These are phyloP conservation scores for Candida pseudocylindracea DNA, from an alignment of 1,139 yeast species.

Conservation along the genomic window DNA sequence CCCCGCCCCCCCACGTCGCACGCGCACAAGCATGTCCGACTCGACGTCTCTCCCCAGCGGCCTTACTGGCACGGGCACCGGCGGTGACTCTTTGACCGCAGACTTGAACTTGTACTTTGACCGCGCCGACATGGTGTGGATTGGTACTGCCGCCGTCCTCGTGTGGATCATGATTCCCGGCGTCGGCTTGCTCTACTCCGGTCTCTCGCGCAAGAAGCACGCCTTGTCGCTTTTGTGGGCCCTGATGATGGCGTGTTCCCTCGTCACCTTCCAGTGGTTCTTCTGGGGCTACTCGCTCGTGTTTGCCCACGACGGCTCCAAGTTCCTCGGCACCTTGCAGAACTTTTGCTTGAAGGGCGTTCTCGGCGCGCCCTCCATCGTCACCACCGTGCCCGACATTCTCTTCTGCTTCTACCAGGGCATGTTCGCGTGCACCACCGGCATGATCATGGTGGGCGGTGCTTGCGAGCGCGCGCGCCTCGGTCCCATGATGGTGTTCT, in stretches of 20 bases:
- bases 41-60: slow-evolving; percentile 1
- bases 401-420: slow-evolving; percentile 83
- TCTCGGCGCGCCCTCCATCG: slow-evolving; percentile 61
- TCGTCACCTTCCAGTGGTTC: slow-evolving; percentile 84
- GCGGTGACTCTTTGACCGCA: slow-evolving; percentile 56
- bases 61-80: slow-evolving; percentile 36
- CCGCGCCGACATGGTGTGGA: slow-evolving; percentile 72
- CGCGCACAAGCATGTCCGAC: too few species aligned
- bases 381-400: slow-evolving; percentile 57
- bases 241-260: slow-evolving; percentile 68
- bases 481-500: slow-evolving; percentile 88
- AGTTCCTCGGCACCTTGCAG: slow-evolving; percentile 56
- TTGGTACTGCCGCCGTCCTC: slow-evolving; percentile 48
- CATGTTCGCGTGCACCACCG: slow-evolving; percentile 87
- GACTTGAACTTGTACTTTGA: slow-evolving; percentile 61
- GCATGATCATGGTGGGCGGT: slow-evolving; percentile 87
- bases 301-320: slow-evolving; percentile 51
- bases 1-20: too few species aligned
- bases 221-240: slow-evolving; percentile 86
- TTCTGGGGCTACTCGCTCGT: slow-evolving; percentile 92
- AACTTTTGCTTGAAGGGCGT: slow-evolving; percentile 65
- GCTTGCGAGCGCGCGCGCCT: slow-evolving; percentile 95
- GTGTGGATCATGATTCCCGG: slow-evolving; percentile 97
- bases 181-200: slow-evolving; percentile 75
- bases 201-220: slow-evolving; percentile 79